phyloP scores from a whole-genome alignment of 768 basidiomycete genomes.

The Gloeopeniophorella convolvens region DNA sequence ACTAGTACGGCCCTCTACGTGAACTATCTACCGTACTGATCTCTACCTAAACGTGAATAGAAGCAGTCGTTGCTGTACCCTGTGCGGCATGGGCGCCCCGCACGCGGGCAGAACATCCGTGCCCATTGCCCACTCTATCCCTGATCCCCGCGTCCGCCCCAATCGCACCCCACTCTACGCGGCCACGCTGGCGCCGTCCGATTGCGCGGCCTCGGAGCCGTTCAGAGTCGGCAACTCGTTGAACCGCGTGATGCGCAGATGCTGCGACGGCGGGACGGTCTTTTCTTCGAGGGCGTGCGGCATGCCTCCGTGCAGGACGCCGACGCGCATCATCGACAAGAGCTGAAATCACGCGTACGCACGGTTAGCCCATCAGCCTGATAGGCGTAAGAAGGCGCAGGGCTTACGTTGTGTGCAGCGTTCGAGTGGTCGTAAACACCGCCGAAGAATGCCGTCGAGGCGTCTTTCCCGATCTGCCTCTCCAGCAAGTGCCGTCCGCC shows the following conservation, averaged over 20 bases:
- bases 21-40: too few relatives aligned
- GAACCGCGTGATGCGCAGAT: slow-evolving; percentile 34
- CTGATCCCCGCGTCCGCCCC: not conserved
- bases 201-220: slow-evolving; percentile 24
- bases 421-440: slow-evolving; percentile 86
- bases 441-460: slow-evolving; percentile 89
- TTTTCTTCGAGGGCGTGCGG: slow-evolving; percentile 43
- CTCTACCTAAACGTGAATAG: too few relatives aligned
- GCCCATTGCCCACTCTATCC: not conserved
- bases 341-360: slow-evolving; percentile 27
- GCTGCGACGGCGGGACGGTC: slow-evolving; percentile 41
- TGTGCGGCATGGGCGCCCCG: too few relatives aligned
- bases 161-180: not conserved
- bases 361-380: not conserved
- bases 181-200: slow-evolving; percentile 25
- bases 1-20: too few relatives aligned
- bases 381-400: not conserved
- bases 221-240: slow-evolving; percentile 27
- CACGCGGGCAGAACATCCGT: not conserved
- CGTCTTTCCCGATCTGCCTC: slow-evolving; percentile 83
- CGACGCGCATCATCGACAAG: slow-evolving; percentile 57
- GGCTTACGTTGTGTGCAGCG: slow-evolving; percentile 71
- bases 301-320: slow-evolving; percentile 45
- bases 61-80: too few relatives aligned
- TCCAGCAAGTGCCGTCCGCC: slow-evolving; percentile 79